phyloP scores from a whole-genome alignment of 2,329 filamentous ascomycete genomes.

The Chrysosporium keratinophilum region DNA sequence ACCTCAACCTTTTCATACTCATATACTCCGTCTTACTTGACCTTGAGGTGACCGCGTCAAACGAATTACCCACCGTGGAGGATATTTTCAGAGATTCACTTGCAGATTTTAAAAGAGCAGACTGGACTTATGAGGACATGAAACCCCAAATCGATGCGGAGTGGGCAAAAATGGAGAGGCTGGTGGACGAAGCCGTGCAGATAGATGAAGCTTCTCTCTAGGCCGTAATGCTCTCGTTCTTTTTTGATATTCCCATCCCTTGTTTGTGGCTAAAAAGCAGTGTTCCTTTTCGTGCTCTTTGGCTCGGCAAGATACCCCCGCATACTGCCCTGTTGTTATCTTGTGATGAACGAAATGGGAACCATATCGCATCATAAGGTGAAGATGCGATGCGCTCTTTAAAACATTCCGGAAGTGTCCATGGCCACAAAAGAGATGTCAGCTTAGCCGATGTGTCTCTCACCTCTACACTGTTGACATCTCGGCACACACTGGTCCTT shows the following conservation, averaged over 20 bases:
- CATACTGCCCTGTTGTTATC: not conserved
- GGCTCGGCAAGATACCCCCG: not conserved
- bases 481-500: too few species aligned
- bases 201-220: constrained; percentile 4
- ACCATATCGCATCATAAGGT: not conserved
- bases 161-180: constrained; percentile 41
- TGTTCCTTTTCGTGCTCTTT: not conserved
- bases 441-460: too few species aligned
- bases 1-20: constrained; percentile 25
- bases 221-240: too few species aligned
- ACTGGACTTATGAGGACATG: constrained; percentile 9
- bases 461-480: too few species aligned
- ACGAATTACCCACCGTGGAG: constrained; percentile 26
- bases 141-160: constrained; percentile 27
- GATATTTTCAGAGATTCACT: constrained; percentile 16
- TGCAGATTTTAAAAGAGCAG: not conserved
- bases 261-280: not conserved
- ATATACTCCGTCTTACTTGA: constrained; percentile 27
- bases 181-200: constrained; percentile 21
- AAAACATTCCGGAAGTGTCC: too few species aligned
- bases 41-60: constrained; percentile 22
- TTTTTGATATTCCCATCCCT: not conserved
- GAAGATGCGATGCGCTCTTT: too few species aligned
- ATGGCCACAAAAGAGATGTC: too few species aligned
- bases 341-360: not conserved